Conservation (phyloP, 1,139 yeast genomes). For the Zygosaccharomyces sapae region DNA sequence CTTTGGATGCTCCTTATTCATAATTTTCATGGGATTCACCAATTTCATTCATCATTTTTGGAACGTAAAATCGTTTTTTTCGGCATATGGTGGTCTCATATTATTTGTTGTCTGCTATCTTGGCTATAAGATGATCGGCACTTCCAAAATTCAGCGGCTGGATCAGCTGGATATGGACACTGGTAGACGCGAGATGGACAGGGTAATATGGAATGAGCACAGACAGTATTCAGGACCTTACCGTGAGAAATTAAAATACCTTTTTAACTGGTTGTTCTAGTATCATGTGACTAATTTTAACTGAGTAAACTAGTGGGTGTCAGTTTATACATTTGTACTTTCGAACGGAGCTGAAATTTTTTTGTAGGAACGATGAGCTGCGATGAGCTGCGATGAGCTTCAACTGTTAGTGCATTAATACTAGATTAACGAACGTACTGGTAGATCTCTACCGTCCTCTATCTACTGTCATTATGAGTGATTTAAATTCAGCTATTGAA, state of each 20-base stretch:
- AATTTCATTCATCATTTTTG: conserved; percentile 61
- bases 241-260: conserved; percentile 31
- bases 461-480: conserved; percentile 17
- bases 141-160: conserved; percentile 51
- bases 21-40: conserved; percentile 65
- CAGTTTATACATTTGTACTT: neutral
- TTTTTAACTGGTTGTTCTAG: conserved; percentile 25
- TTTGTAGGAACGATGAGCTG: neutral
- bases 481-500: conserved; percentile 20
- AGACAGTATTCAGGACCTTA: conserved; percentile 34
- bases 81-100: conserved; percentile 65
- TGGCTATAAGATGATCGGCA: conserved; percentile 52
- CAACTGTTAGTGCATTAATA: neutral
- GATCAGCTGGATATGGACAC: conserved; percentile 73
- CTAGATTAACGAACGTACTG: neutral
- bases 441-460: neutral
- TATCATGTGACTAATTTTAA: neutral
- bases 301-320: neutral
- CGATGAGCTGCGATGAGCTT: conserved; percentile 14
- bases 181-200: conserved; percentile 71
- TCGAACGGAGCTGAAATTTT: conserved; percentile 4
- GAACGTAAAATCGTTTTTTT: conserved; percentile 59
- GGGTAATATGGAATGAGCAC: conserved; percentile 44
- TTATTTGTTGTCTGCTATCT: conserved; percentile 52
- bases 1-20: conserved; percentile 46